These are phyloP conservation scores for Scytalidium sp. DNA, from an alignment of 2,329 filamentous ascomycete genomes.

Conservation along the genomic window DNA sequence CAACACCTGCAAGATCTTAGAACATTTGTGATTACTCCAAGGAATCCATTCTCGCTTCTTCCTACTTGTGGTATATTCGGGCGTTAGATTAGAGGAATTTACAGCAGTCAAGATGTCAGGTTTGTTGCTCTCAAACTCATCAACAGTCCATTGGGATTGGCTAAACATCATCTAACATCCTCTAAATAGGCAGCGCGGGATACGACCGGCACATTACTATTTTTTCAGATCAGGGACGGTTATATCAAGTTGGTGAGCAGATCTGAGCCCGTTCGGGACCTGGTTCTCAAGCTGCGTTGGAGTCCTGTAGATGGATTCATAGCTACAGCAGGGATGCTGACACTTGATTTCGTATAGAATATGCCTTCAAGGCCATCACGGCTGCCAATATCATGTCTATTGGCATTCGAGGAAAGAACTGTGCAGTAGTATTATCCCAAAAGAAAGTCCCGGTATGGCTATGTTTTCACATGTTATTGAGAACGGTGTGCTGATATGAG, in stretches of 20 bases:
- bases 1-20: background rate
- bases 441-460: slow-evolving; percentile 95
- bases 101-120: slow-evolving; percentile 32
- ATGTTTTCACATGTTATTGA: slow-evolving; percentile 7
- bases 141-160: slow-evolving; percentile 10
- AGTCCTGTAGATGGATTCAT: slow-evolving; percentile 14
- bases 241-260: slow-evolving; percentile 97
- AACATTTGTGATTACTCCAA: background rate
- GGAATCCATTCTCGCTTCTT: background rate
- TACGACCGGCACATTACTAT: slow-evolving; percentile 99
- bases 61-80: background rate
- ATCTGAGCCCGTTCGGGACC: background rate
- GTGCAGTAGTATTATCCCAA: slow-evolving; percentile 94
- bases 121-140: slow-evolving; percentile 20
- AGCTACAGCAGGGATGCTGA: slow-evolving; percentile 22
- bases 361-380: slow-evolving; percentile 99
- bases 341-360: slow-evolving; percentile 62
- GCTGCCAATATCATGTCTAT: slow-evolving; percentile 98
- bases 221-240: slow-evolving; percentile 96
- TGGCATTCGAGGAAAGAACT: slow-evolving; percentile 93
- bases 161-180: slow-evolving; percentile 16
- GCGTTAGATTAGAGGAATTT: background rate
- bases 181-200: slow-evolving; percentile 68
- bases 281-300: background rate
- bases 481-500: slow-evolving; percentile 16